Percentiles rank a stretch among this genome's conserved stretches.
Conservation (phyloP, 2,329 filamentous ascomycete genomes). For the Pestalotiopsis sp. region DNA sequence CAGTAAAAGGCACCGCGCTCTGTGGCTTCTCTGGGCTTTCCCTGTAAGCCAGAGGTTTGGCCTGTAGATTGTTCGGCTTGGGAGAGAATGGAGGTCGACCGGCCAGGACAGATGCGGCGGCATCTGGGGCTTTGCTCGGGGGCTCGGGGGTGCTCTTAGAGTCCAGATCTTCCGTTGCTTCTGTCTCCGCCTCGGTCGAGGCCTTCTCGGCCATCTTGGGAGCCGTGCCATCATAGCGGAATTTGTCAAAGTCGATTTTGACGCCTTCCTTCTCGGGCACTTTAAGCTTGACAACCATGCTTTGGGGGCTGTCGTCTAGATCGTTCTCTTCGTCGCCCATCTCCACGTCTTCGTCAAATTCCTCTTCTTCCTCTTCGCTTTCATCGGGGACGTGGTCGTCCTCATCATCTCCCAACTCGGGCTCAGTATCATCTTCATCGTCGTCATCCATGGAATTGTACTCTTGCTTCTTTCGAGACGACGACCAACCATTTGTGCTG, state of each 20-base stretch:
- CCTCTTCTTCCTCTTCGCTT: slow-evolving; percentile 49
- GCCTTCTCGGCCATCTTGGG: slow-evolving; percentile 17
- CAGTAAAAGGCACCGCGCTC: slow-evolving; percentile 25
- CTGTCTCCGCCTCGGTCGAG: background rate
- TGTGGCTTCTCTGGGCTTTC: slow-evolving; percentile 60
- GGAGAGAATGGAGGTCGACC: slow-evolving; percentile 29
- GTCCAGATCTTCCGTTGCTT: slow-evolving; percentile 19
- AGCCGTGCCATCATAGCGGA: slow-evolving; percentile 28
- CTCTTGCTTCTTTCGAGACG: slow-evolving; percentile 44
- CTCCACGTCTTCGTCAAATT: slow-evolving; percentile 57
- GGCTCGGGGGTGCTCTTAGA: slow-evolving; percentile 27
- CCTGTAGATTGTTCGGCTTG: slow-evolving; percentile 29
- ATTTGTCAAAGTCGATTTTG: slow-evolving; percentile 31
- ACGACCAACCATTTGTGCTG: slow-evolving; percentile 50
- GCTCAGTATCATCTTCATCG: slow-evolving; percentile 35
- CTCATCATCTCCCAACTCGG: slow-evolving; percentile 66
- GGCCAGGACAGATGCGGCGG: slow-evolving; percentile 6
- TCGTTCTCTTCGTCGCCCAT: slow-evolving; percentile 58
- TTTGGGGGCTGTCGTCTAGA: slow-evolving; percentile 49
- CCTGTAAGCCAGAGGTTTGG: slow-evolving; percentile 58
- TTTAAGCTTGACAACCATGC: slow-evolving; percentile 75
- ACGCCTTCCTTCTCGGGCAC: slow-evolving; percentile 42
- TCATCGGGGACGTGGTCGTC: slow-evolving; percentile 67
- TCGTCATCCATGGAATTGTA: slow-evolving; percentile 58
- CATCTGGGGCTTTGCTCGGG: slow-evolving; percentile 1